These are phyloP conservation scores for Pseudogymnoascus sp. DNA, from an alignment of 2,329 filamentous ascomycete genomes.

Conservation along the genomic window DNA sequence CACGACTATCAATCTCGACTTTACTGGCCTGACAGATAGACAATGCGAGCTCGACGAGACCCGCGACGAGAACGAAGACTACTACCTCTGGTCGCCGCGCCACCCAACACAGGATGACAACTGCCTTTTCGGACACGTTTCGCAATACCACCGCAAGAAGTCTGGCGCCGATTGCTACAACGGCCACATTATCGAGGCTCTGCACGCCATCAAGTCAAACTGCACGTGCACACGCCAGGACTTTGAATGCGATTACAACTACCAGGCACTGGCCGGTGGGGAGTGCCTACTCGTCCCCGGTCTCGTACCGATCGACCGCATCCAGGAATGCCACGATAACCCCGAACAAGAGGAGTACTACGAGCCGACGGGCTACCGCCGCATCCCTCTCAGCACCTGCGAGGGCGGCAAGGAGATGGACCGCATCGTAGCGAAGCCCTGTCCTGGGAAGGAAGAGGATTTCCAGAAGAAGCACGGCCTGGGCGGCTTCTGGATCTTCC, in stretches of 20 bases:
- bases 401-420: slow-evolving; percentile 67
- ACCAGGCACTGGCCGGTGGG: slow-evolving; percentile 67
- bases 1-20: slow-evolving; percentile 79
- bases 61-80: slow-evolving; percentile 57
- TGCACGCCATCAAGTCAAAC: slow-evolving; percentile 63
- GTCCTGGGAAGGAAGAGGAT: slow-evolving; percentile 73
- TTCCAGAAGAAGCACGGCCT: slow-evolving; percentile 67
- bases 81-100: slow-evolving; percentile 77
- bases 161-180: slow-evolving; percentile 74
- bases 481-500: slow-evolving; percentile 70
- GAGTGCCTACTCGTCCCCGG: slow-evolving; percentile 72
- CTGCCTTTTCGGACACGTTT: slow-evolving; percentile 87
- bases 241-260: slow-evolving; percentile 98
- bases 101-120: slow-evolving; percentile 72
- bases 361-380: slow-evolving; percentile 79
- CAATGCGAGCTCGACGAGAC: slow-evolving; percentile 63
- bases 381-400: slow-evolving; percentile 85
- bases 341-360: slow-evolving; percentile 70
- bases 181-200: slow-evolving; percentile 58
- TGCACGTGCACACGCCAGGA: slow-evolving; percentile 80
- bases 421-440: slow-evolving; percentile 55
- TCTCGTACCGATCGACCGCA: slow-evolving; percentile 55
- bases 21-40: slow-evolving; percentile 67
- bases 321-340: slow-evolving; percentile 51
- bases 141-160: slow-evolving; percentile 87